These are phyloP conservation scores for Globisporangium cystogenes DNA, from an alignment of 352 stramenopile genomes.

Conservation along the genomic window DNA sequence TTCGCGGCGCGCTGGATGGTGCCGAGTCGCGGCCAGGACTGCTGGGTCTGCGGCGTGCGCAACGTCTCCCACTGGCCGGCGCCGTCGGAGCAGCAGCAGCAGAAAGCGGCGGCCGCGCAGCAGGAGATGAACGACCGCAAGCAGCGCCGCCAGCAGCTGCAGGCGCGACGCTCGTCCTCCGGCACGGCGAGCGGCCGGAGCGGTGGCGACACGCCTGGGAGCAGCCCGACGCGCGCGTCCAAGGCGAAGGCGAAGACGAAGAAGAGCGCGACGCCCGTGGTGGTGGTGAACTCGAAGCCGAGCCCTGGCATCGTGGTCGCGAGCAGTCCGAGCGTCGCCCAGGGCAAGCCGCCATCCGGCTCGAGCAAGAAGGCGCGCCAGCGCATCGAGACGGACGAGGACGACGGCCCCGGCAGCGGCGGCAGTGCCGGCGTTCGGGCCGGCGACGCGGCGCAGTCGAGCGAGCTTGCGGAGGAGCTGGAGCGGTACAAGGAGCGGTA, in stretches of 20 bases:
- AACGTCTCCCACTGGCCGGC: slow-evolving; percentile 63
- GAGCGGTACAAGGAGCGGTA: slow-evolving; percentile 78
- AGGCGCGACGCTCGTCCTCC: not conserved
- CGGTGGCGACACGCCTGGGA: not conserved
- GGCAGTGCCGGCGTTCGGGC: not conserved
- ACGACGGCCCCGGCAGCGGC: slow-evolving; percentile 15
- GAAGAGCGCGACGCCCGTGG: not conserved
- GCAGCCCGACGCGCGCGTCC: slow-evolving; percentile 1
- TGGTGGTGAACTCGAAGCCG: not conserved
- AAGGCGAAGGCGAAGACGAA: slow-evolving; percentile 11
- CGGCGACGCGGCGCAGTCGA: slow-evolving; percentile 8
- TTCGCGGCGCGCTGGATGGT: slow-evolving; percentile 71
- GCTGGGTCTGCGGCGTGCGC: slow-evolving; percentile 75
- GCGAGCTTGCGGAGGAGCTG: slow-evolving; percentile 44
- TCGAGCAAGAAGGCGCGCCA: slow-evolving; percentile 4
- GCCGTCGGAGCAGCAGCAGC: slow-evolving; percentile 30
- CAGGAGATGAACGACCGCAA: slow-evolving; percentile 10
- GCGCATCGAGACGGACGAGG: slow-evolving; percentile 11
- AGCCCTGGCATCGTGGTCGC: not conserved
- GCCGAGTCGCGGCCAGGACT: slow-evolving; percentile 41
- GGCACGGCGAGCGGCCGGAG: not conserved
- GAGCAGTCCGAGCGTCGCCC: slow-evolving; percentile 2
- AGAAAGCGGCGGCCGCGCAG: slow-evolving; percentile 12
- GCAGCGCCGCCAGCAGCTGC: slow-evolving; percentile 1
- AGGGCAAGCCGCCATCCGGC: slow-evolving; percentile 8